phyloP scores from a whole-genome alignment of 306 rosid species.

The Phaseolus lunatus region DNA sequence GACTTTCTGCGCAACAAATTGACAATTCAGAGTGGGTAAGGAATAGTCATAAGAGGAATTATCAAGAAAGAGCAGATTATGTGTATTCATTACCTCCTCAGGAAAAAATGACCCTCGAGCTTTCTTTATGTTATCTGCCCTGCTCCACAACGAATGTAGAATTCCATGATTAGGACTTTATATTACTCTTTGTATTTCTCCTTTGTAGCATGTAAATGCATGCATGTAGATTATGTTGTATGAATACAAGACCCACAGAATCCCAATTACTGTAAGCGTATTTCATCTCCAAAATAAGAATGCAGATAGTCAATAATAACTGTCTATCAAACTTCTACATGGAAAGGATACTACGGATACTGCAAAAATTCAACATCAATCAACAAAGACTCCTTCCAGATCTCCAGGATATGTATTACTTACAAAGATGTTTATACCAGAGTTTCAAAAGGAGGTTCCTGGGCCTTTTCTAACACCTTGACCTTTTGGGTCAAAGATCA shows the following conservation, averaged over 20 bases:
- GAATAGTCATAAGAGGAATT: slow-evolving; percentile 24
- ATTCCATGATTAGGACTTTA: slow-evolving; percentile 37
- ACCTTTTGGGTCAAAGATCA: neutral
- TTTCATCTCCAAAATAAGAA: slow-evolving; percentile 12
- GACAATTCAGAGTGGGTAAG: slow-evolving; percentile 41
- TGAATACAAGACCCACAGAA: slow-evolving; percentile 3
- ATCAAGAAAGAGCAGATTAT: slow-evolving; percentile 37
- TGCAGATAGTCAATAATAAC: neutral
- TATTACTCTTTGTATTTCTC: slow-evolving; percentile 31
- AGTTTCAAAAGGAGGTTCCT: neutral
- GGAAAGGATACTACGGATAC: neutral
- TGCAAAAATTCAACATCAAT: slow-evolving; percentile 26
- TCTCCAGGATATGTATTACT: slow-evolving; percentile 6
- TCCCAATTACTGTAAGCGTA: neutral
- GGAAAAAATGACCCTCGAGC: slow-evolving; percentile 74
- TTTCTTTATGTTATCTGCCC: slow-evolving; percentile 77
- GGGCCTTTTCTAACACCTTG: slow-evolving; percentile 3
- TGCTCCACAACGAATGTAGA: slow-evolving; percentile 50
- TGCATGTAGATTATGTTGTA: slow-evolving; percentile 14
- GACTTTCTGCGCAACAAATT: slow-evolving; percentile 62
- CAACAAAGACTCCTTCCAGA: slow-evolving; percentile 3
- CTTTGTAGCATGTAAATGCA: neutral
- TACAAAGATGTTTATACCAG: slow-evolving; percentile 2
- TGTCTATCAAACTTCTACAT: slow-evolving; percentile 26
- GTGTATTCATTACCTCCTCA: slow-evolving; percentile 70